phyloP scores from a whole-genome alignment of 1,139 yeast species.

The Diutina ranongensis region DNA sequence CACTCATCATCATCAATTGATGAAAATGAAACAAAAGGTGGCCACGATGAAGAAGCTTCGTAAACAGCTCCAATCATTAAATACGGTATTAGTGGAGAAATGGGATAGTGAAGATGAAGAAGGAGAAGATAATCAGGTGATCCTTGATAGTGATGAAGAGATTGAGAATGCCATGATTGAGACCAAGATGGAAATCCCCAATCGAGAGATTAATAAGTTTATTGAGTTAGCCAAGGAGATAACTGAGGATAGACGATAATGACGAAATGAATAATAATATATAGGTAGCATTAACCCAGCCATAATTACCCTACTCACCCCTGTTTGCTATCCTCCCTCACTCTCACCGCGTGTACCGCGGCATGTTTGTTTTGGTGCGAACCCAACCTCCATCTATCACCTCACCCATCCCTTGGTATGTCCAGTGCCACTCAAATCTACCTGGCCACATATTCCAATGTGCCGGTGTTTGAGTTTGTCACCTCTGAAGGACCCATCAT shows the following conservation, averaged over 20 bases:
- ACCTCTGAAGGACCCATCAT: conserved; percentile 69
- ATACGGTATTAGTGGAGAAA: background rate
- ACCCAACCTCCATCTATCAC: background rate
- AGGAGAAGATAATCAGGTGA: too few relatives aligned
- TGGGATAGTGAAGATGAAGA: background rate
- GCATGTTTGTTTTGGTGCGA: background rate
- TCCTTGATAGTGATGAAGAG: background rate
- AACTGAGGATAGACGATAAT: background rate
- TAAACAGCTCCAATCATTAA: background rate
- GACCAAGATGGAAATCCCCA: background rate
- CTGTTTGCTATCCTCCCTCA: background rate
- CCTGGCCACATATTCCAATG: conserved; percentile 70
- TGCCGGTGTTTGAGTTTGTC: conserved; percentile 55
- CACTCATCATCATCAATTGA: background rate
- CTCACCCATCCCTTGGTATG: background rate
- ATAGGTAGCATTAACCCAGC: too few relatives aligned
- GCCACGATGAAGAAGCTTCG: background rate
- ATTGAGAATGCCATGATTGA: background rate
- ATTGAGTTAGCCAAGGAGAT: background rate
- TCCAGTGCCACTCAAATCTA: conserved; percentile 31
- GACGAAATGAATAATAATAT: too few relatives aligned
- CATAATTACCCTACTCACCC: too few relatives aligned
- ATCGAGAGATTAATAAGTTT: background rate
- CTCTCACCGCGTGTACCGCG: background rate
- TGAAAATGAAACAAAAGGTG: background rate